Evolutionary conservation across 1,139 yeast genomes (phyloP).

Genomic region (Zygoascus meyerae): DNA sequence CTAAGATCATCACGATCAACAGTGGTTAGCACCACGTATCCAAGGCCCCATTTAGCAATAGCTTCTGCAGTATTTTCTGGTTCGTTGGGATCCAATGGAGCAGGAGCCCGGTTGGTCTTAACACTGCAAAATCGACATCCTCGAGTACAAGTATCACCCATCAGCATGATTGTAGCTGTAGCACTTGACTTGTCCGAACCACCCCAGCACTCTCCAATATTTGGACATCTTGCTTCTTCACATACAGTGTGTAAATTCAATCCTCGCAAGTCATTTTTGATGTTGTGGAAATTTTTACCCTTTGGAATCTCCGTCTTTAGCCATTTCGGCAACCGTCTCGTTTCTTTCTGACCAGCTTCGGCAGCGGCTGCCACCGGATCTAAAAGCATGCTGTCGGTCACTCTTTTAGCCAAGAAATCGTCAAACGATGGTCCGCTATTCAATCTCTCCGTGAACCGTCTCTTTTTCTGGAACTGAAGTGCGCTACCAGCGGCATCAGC

Average conservation of each 20-base stretch:
- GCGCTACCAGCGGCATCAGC: too few relatives aligned
- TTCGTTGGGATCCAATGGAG: slow-evolving; percentile 88
- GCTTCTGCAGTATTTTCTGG: slow-evolving; percentile 99
- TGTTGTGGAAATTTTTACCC: slow-evolving; percentile 72
- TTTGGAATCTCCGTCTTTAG: slow-evolving; percentile 92
- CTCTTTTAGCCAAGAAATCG: slow-evolving; percentile 79
- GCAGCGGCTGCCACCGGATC: slow-evolving; percentile 36
- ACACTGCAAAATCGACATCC: slow-evolving; percentile 98
- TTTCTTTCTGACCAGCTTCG: slow-evolving; percentile 57
- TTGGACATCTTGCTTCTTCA: slow-evolving; percentile 98
- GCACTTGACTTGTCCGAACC: slow-evolving; percentile 88
- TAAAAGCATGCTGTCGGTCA: slow-evolving; percentile 48
- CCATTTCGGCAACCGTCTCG: slow-evolving; percentile 86
- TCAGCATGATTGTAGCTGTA: slow-evolving; percentile 97
- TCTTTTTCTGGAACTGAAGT: too few relatives aligned
- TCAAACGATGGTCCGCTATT: slow-evolving; percentile 91
- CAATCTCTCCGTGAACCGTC: slow-evolving; percentile 57
- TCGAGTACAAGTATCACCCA: slow-evolving; percentile 98
- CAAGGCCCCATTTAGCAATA: slow-evolving; percentile 95
- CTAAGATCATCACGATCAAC: slow-evolving; percentile 93
- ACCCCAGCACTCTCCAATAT: slow-evolving; percentile 99
- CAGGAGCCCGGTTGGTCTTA: slow-evolving; percentile 83
- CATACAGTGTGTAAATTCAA: slow-evolving; percentile 90
- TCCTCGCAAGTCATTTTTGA: slow-evolving; percentile 83
- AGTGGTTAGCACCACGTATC: slow-evolving; percentile 94